phyloP scores from a whole-genome alignment of 805 yeast genomes.

The Saccharomycopsis vini region DNA sequence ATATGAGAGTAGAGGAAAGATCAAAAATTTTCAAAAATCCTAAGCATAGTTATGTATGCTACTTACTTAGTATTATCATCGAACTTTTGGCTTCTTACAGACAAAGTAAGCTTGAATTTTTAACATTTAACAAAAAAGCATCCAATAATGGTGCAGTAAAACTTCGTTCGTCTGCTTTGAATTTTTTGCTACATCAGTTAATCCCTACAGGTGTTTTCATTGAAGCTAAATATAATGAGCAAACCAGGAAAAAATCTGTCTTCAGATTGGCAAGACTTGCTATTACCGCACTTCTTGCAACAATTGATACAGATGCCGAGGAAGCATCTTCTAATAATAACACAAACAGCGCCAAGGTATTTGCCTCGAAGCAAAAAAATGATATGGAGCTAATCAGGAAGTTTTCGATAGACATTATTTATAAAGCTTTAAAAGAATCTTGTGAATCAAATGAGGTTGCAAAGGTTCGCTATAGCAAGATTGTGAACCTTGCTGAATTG shows the following conservation, averaged over 20 bases:
- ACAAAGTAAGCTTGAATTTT: slow-evolving; percentile 71
- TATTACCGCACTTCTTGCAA: slow-evolving; percentile 54
- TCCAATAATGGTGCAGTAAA: slow-evolving; percentile 34
- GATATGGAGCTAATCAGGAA: slow-evolving; percentile 67
- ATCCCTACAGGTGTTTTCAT: slow-evolving; percentile 44
- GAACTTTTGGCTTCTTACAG: slow-evolving; percentile 75
- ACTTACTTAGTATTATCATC: slow-evolving; percentile 54
- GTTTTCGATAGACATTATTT: slow-evolving; percentile 60
- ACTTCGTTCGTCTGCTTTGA: slow-evolving; percentile 71
- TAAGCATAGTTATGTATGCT: slow-evolving; percentile 57
- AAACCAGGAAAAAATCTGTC: slow-evolving; percentile 45
- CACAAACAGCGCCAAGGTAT: slow-evolving; percentile 26
- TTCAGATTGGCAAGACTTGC: slow-evolving; percentile 55
- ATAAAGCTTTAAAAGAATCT: slow-evolving; percentile 52
- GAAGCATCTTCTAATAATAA: slow-evolving; percentile 17
- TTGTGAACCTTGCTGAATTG: slow-evolving; percentile 45
- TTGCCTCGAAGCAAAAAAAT: slow-evolving; percentile 41
- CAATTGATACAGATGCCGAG: slow-evolving; percentile 39
- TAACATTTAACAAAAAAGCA: slow-evolving; percentile 59
- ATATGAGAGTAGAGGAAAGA: slow-evolving; percentile 22
- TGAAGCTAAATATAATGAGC: slow-evolving; percentile 30
- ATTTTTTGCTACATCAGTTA: slow-evolving; percentile 68
- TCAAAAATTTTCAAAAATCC: slow-evolving; percentile 41
- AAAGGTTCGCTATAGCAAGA: slow-evolving; percentile 42
- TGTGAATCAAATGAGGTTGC: slow-evolving; percentile 29